A percentile compares a stretch with the other conserved stretches of the same genome.
These are phyloP conservation scores for Rhodotorula sp. DNA, from an alignment of 1,284 basidiomycete genomes.

Conservation along the genomic window DNA sequence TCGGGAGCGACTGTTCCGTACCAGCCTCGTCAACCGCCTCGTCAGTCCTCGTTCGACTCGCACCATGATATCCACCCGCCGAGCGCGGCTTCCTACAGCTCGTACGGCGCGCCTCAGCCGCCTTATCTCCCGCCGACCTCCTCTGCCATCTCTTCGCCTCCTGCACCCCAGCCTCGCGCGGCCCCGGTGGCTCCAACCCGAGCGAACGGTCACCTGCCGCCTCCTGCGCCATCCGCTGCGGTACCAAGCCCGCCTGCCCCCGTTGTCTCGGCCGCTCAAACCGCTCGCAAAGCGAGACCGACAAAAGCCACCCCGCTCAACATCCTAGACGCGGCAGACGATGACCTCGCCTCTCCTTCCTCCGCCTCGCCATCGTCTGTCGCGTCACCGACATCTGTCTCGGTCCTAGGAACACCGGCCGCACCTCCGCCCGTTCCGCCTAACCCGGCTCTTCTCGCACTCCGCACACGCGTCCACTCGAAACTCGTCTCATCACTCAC, in stretches of 20 bases:
- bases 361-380: slow-evolving; percentile 32
- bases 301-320: slow-evolving; percentile 33
- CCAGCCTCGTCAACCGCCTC: neutral
- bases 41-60: neutral
- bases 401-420: neutral
- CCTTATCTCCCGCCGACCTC: neutral
- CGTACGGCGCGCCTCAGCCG: neutral
- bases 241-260: neutral
- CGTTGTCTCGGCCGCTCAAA: neutral
- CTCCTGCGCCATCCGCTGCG: neutral
- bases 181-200: neutral
- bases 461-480: slow-evolving; percentile 77
- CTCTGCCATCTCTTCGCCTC: neutral
- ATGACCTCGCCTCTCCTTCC: slow-evolving; percentile 31
- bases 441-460: slow-evolving; percentile 68
- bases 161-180: too few species aligned
- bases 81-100: too few species aligned
- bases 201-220: neutral
- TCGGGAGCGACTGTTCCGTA: neutral
- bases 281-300: slow-evolving; percentile 13
- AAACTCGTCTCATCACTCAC: slow-evolving; percentile 70
- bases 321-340: slow-evolving; percentile 41
- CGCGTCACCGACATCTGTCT: slow-evolving; percentile 39
- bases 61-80: too few species aligned
- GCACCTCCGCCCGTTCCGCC: slow-evolving; percentile 67